Evolutionary conservation across 2,329 filamentous ascomycete species (phyloP).

Genomic region (Cercospora nicotianae): DNA sequence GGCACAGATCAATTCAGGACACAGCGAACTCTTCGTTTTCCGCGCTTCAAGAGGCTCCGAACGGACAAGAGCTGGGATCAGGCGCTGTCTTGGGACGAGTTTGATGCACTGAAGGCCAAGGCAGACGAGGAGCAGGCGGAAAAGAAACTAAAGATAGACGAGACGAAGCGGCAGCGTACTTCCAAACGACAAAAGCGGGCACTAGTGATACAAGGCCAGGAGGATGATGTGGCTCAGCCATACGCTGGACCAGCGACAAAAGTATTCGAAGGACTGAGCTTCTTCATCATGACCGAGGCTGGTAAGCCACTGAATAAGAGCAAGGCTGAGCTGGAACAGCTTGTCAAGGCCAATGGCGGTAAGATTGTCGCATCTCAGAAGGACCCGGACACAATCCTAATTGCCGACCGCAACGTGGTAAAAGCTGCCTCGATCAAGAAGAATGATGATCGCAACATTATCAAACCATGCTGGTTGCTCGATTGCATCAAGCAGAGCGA

Average conservation of each 20-base stretch:
- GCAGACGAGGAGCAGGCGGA: constrained; percentile 70
- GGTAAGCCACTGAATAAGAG: constrained; percentile 67
- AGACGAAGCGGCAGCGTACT: constrained; percentile 62
- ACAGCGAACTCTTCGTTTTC: constrained; percentile 80
- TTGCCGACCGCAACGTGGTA: constrained; percentile 77
- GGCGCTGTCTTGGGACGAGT: constrained; percentile 75
- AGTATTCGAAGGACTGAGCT: constrained; percentile 73
- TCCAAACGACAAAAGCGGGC: constrained; percentile 63
- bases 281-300: constrained; percentile 79
- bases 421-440: constrained; percentile 84
- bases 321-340: constrained; percentile 74
- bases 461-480: constrained; percentile 77
- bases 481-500: constrained; percentile 71
- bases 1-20: constrained; percentile 75
- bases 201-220: constrained; percentile 72
- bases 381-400: constrained; percentile 64
- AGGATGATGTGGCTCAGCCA: constrained; percentile 49
- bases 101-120: constrained; percentile 67
- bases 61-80: constrained; percentile 82
- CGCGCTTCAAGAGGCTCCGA: constrained; percentile 78
- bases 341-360: constrained; percentile 83
- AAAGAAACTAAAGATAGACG: constrained; percentile 72
- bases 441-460: constrained; percentile 66
- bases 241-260: constrained; percentile 61
- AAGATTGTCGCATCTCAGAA: constrained; percentile 72